Conservation (phyloP, 1,139 yeast species). For the Protomyces lactucae-debilis region DNA sequence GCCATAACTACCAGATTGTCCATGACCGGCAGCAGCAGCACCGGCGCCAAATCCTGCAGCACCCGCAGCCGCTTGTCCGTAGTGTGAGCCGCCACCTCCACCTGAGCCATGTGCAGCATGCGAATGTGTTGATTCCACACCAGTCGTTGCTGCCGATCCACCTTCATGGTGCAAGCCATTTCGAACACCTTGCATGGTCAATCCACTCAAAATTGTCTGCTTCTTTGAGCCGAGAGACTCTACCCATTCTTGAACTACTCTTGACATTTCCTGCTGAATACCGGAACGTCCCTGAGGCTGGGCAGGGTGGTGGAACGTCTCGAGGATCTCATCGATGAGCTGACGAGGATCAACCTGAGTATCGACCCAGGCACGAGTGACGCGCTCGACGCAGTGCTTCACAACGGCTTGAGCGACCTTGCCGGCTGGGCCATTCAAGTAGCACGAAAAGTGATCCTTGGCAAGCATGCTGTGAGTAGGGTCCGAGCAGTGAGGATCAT, state of each 20-base stretch:
- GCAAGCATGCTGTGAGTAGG: constrained; percentile 37
- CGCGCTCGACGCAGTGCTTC: constrained; percentile 52
- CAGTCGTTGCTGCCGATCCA: constrained; percentile 6
- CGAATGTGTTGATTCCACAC: constrained; percentile 8
- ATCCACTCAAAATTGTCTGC: constrained; percentile 30
- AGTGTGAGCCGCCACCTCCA: not conserved
- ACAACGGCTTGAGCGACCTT: constrained; percentile 49
- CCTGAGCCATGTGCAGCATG: not conserved
- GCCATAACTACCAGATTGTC: not conserved
- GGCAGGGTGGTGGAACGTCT: constrained; percentile 36
- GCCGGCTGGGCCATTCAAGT: constrained; percentile 45
- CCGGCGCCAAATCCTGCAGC: not conserved
- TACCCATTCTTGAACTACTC: constrained; percentile 33
- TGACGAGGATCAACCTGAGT: constrained; percentile 29
- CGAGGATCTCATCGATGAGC: constrained; percentile 31
- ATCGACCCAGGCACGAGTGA: constrained; percentile 37
- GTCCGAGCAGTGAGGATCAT: constrained; percentile 32
- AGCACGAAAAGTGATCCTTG: constrained; percentile 36
- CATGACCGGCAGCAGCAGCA: not conserved
- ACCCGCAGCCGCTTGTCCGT: not conserved
- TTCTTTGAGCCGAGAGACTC: constrained; percentile 27
- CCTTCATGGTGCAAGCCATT: constrained; percentile 33
- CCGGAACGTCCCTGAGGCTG: constrained; percentile 30
- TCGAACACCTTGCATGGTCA: constrained; percentile 34
- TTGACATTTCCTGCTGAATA: constrained; percentile 33